Conservation (phyloP, 2,329 filamentous ascomycete species). For the Cladosporium sp. region DNA sequence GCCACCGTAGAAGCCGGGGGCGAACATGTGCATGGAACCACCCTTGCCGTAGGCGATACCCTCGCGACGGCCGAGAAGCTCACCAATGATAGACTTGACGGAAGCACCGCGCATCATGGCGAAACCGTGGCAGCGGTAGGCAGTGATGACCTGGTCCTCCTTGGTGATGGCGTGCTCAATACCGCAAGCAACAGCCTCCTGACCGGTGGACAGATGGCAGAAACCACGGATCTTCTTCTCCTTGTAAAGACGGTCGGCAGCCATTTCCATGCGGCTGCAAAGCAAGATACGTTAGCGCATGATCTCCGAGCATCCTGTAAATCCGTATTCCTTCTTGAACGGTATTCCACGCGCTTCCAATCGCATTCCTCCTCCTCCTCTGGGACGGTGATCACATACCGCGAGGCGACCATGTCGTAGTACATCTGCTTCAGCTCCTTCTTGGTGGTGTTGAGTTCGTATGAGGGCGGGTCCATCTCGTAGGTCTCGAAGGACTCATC, state of each 20-base stretch:
- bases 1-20: constrained; percentile 95
- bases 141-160: constrained; percentile 91
- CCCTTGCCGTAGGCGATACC: constrained; percentile 99
- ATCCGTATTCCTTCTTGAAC: neutral
- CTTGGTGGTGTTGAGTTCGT: constrained; percentile 93
- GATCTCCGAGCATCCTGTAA: constrained; percentile 27
- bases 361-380: neutral
- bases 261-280: constrained; percentile 97
- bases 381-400: constrained; percentile 60
- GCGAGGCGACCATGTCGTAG: constrained; percentile 90
- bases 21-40: constrained; percentile 99
- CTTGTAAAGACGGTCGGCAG: constrained; percentile 98
- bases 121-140: constrained; percentile 98
- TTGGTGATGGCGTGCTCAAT: constrained; percentile 95
- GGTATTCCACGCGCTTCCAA: neutral
- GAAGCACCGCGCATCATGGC: constrained; percentile 92
- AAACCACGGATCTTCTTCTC: constrained; percentile 99
- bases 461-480: constrained; percentile 93
- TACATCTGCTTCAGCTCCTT: constrained; percentile 99
- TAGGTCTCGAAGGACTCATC: constrained; percentile 99
- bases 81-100: constrained; percentile 91
- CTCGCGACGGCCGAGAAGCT: constrained; percentile 90
- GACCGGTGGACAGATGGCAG: constrained; percentile 96
- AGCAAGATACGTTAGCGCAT: constrained; percentile 31
- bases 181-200: constrained; percentile 95